A percentile compares a stretch with the other conserved stretches of the same genome.
phyloP scores from a whole-genome alignment of 2,329 filamentous ascomycete genomes.

The Dactylellina sp. region DNA sequence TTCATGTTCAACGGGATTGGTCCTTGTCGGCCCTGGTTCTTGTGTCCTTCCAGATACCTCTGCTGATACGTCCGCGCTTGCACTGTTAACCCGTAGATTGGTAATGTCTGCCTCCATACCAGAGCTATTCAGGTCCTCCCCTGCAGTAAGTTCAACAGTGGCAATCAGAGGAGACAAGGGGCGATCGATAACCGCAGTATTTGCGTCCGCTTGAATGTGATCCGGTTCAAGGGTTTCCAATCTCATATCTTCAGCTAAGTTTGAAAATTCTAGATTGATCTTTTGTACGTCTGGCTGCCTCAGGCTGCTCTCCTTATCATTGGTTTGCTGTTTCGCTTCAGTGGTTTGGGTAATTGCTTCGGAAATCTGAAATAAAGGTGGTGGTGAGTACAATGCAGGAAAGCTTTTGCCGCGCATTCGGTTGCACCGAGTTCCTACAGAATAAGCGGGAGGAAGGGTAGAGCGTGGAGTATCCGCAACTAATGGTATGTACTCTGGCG shows the following conservation, averaged over 20 bases:
- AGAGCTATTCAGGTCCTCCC: not conserved
- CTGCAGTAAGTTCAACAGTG: too few relatives aligned
- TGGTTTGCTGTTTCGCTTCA: not conserved
- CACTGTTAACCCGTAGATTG: not conserved
- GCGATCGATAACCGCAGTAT: too few relatives aligned
- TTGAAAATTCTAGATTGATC: too few relatives aligned
- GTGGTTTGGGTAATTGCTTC: not conserved
- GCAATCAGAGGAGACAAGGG: too few relatives aligned
- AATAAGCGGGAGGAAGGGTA: constrained; percentile 35
- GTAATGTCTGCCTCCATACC: not conserved
- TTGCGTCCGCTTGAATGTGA: not conserved
- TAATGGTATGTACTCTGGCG: constrained; percentile 64
- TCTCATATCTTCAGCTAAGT: not conserved
- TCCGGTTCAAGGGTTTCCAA: not conserved
- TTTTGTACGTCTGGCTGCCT: not conserved
- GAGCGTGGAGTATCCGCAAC: constrained; percentile 7
- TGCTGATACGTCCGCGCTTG: not conserved
- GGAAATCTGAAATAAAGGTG: not conserved
- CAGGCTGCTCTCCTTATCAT: not conserved
- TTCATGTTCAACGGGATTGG: not conserved
- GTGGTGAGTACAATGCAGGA: not conserved
- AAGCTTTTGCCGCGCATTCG: constrained; percentile 5
- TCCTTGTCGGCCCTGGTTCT: not conserved
- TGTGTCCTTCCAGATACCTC: not conserved
- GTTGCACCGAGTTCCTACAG: constrained; percentile 14